Evolutionary conservation across 495 filamentous ascomycete genomes (phyloP), one percentile per base, ranked within the genome.

Genomic region (Neurospora africana): DNA sequence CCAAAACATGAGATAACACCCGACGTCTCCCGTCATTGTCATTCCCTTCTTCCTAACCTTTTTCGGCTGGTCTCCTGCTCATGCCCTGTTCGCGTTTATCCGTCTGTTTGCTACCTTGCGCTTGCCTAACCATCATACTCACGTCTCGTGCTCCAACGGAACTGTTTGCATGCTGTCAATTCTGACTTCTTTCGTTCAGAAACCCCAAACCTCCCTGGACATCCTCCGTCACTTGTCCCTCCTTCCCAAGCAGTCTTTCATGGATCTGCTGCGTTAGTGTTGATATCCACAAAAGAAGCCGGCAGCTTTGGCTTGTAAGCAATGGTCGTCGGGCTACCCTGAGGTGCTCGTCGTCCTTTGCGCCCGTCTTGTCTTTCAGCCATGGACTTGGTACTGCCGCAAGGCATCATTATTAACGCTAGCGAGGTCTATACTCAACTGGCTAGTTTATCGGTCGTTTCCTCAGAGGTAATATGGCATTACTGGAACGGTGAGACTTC

Each of bases 401-500:
- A 69, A 79, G 83, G 86, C 69, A 80, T 87, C 68, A 77, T 87
- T 58, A 79, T 81, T 70, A 87, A 85, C 77, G 82, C 79, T 33
- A 71, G 74, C 15, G 74, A 82, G 58, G 79, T 86, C 38, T 84
- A 84, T 73, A 80, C 77, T 1, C 81, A 83, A 70, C 81, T 87
- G 68, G 84, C 83, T 70, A 82, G 83, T 75, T 85, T 84, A 79
- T 74, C 79, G 41, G 72, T 80, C 37, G 74, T 88, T 44, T 84
- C 85, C 41, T 75, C 81, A 30, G 84, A 83, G 70, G 82, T 85
- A 68, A 84, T 87, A 73, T 80, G 76, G 72, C 80, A 81, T 71
- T 82, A 83, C 72, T 87, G 85, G 79, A 83, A 84, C 76, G 85
- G 86, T 88, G 15, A 65, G 53, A 85, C 43, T 67, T 75, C 5